phyloP scores from a whole-genome alignment of 805 yeast species.

The Sungouiozyma ichnusensis region DNA sequence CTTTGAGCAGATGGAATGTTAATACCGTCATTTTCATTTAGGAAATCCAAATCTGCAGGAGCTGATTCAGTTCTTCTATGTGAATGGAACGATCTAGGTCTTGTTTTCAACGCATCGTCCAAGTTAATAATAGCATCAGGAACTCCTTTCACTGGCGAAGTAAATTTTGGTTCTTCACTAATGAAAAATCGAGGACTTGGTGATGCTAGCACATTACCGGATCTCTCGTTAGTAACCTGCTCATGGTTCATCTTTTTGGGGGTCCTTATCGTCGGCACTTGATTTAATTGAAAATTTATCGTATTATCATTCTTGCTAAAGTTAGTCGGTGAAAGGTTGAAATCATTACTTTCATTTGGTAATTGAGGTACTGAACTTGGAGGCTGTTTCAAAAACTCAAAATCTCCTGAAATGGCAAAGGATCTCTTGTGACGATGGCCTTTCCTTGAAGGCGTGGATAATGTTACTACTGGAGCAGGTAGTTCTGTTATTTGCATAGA shows the following conservation, averaged over 20 bases:
- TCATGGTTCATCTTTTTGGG: slow-evolving; percentile 4
- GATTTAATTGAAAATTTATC: background rate
- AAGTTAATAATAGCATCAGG: slow-evolving; percentile 50
- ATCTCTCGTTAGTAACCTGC: background rate
- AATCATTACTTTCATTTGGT: slow-evolving; percentile 3
- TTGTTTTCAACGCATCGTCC: slow-evolving; percentile 40
- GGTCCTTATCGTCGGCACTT: slow-evolving; percentile 1
- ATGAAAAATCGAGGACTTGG: slow-evolving; percentile 25
- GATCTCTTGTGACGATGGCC: slow-evolving; percentile 78
- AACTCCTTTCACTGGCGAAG: slow-evolving; percentile 26
- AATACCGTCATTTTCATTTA: slow-evolving; percentile 2
- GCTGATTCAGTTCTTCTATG: slow-evolving; percentile 51
- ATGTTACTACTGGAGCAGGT: slow-evolving; percentile 6
- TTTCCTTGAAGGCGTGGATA: slow-evolving; percentile 29
- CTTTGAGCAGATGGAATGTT: background rate
- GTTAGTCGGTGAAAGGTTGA: slow-evolving; percentile 5
- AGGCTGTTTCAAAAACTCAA: slow-evolving; percentile 38
- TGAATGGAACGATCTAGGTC: slow-evolving; percentile 23
- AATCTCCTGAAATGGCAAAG: slow-evolving; percentile 82
- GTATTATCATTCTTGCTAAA: background rate
- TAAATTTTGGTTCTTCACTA: slow-evolving; percentile 24
- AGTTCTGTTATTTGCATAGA: slow-evolving; percentile 10
- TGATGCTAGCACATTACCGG: slow-evolving; percentile 2
- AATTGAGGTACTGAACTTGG: slow-evolving; percentile 11
- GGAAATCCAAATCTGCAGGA: slow-evolving; percentile 36